A percentile compares a stretch with the other conserved stretches of the same genome.
These are phyloP conservation scores for Aureobasidium sp. DNA, from an alignment of 2,329 filamentous ascomycete species.

Conservation along the genomic window DNA sequence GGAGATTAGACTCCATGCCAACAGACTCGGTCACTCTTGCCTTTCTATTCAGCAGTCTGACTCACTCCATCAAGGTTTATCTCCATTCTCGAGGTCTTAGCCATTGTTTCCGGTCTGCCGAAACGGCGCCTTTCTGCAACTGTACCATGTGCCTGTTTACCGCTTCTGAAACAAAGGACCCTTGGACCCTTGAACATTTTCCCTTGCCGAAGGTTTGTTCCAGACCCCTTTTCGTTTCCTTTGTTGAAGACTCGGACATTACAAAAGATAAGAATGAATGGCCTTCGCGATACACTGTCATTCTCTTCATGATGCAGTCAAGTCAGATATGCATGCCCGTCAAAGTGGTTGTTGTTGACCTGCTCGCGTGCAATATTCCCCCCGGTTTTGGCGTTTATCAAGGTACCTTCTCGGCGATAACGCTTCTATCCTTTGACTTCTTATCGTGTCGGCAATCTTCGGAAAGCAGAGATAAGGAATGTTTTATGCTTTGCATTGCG, in stretches of 20 bases:
- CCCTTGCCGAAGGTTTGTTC: background rate
- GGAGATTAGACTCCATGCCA: background rate
- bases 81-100: background rate
- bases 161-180: background rate
- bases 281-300: too few relatives aligned
- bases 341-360: too few relatives aligned
- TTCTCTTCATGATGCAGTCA: too few relatives aligned
- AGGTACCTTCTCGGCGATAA: background rate
- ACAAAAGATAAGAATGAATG: background rate
- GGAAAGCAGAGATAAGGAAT: background rate
- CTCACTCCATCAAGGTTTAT: conserved; percentile 1
- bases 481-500: background rate
- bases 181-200: background rate
- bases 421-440: background rate
- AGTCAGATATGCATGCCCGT: too few relatives aligned
- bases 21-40: background rate
- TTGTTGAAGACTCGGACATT: background rate
- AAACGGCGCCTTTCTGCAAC: background rate
- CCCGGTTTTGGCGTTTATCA: background rate
- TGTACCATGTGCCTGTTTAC: background rate
- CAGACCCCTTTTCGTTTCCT: background rate
- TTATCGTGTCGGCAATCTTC: background rate
- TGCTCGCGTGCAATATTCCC: background rate
- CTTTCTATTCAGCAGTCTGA: background rate
- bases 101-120: background rate